phyloP scores from a whole-genome alignment of 2,329 filamentous ascomycete genomes.

The Diaporthe sp. region DNA sequence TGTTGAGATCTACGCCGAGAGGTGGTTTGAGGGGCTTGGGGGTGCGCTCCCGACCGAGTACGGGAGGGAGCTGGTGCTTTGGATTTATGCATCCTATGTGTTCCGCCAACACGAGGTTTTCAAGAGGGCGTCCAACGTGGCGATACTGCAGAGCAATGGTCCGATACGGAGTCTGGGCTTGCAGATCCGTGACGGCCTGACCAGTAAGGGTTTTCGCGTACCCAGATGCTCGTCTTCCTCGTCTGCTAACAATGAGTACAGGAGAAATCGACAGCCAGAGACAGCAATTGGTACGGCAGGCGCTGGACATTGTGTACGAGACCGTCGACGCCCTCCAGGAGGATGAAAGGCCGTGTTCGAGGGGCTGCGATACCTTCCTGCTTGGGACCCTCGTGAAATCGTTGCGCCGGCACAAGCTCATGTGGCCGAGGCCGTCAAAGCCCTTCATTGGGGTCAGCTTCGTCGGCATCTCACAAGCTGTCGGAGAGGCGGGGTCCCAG shows the following conservation, averaged over 20 bases:
- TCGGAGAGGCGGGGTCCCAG: constrained; percentile 38
- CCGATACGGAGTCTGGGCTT: constrained; percentile 41
- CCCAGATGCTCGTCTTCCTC: no score
- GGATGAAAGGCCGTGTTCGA: constrained; percentile 33
- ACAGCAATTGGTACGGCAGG: constrained; percentile 39
- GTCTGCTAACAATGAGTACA: constrained; percentile 2
- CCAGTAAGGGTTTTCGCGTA: constrained; percentile 37
- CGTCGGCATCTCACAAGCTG: constrained; percentile 37
- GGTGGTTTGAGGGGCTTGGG: constrained; percentile 49
- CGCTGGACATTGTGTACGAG: constrained; percentile 38
- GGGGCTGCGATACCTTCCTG: constrained; percentile 43
- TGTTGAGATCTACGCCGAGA: constrained; percentile 52
- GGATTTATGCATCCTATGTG: constrained; percentile 46
- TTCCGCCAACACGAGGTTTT: constrained; percentile 44
- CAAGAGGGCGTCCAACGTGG: constrained; percentile 40
- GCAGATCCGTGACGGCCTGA: constrained; percentile 44
- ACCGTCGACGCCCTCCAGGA: constrained; percentile 39
- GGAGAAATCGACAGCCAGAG: constrained; percentile 44
- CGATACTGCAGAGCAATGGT: constrained; percentile 39
- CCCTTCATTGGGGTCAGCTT: constrained; percentile 43
- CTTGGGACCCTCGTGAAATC: constrained; percentile 44
- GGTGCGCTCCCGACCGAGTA: constrained; percentile 32
- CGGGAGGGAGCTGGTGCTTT: constrained; percentile 41
- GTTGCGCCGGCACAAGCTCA: constrained; percentile 40
- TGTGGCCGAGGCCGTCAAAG: constrained; percentile 42